Conservation (phyloP, 2,329 filamentous ascomycete genomes). For the Cryphonectria parasitica region DNA sequence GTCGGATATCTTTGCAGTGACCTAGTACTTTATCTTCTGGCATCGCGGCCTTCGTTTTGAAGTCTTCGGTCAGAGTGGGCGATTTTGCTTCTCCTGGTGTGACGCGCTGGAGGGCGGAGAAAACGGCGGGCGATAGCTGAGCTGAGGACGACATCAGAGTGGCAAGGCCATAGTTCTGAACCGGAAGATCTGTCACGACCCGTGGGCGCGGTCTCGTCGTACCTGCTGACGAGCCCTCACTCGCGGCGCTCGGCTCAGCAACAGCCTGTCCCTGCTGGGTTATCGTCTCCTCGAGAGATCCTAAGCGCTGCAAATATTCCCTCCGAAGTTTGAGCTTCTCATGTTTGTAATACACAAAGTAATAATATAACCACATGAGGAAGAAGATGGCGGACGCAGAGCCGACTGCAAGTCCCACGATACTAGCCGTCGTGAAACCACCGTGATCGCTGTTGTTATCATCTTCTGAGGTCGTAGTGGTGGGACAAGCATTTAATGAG, state of each 20-base stretch:
- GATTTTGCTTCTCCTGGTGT: background rate
- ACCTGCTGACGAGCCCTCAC: background rate
- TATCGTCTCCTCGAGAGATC: background rate
- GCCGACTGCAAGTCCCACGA: slow-evolving; percentile 86
- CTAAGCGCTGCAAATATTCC: background rate
- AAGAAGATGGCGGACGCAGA: slow-evolving; percentile 81
- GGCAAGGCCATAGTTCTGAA: background rate
- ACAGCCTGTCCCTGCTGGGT: background rate
- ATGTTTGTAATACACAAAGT: slow-evolving; percentile 13
- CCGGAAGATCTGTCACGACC: background rate
- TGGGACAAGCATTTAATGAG: background rate
- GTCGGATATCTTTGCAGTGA: background rate
- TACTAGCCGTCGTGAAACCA: slow-evolving; percentile 4
- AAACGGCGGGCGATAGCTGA: background rate
- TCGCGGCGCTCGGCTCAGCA: background rate
- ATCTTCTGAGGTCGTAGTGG: background rate
- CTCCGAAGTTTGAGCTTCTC: slow-evolving; percentile 4
- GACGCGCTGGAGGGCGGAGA: background rate
- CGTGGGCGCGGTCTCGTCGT: background rate
- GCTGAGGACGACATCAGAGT: slow-evolving; percentile 7
- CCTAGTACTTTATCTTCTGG: slow-evolving; percentile 12
- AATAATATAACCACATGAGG: background rate
- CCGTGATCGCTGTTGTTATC: background rate
- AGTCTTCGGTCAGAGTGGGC: background rate
- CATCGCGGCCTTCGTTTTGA: slow-evolving; percentile 6